These are phyloP conservation scores for Chrysoporthe cubensis DNA, from an alignment of 2,329 filamentous ascomycete species.

Conservation along the genomic window DNA sequence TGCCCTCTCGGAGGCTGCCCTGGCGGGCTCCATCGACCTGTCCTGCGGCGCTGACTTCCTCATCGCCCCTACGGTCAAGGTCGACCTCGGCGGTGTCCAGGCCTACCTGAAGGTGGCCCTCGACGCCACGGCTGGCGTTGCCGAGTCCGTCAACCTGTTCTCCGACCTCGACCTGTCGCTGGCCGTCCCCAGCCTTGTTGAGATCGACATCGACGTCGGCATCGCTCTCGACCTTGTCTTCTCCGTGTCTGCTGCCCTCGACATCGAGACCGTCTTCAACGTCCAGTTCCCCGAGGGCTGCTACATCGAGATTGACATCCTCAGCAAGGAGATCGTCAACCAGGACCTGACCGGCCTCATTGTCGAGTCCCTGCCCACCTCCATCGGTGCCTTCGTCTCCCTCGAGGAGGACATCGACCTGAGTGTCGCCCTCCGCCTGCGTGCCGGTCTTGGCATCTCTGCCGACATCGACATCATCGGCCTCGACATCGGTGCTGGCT, in stretches of 20 bases:
- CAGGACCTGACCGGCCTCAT: slow-evolving; percentile 33
- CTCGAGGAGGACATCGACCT: slow-evolving; percentile 34
- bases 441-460: slow-evolving; percentile 33
- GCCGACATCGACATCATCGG: slow-evolving; percentile 34
- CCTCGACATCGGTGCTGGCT: slow-evolving; percentile 34
- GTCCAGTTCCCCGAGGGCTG: slow-evolving; percentile 34
- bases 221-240: slow-evolving; percentile 38
- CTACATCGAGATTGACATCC: slow-evolving; percentile 36
- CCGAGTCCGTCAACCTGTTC: slow-evolving; percentile 27
- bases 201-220: slow-evolving; percentile 33
- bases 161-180: slow-evolving; percentile 22
- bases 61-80: slow-evolving; percentile 49
- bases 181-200: slow-evolving; percentile 33
- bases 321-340: slow-evolving; percentile 33
- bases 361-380: slow-evolving; percentile 33
- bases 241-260: slow-evolving; percentile 34
- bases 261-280: slow-evolving; percentile 35
- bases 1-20: slow-evolving; percentile 25
- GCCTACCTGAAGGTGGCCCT: slow-evolving; percentile 36
- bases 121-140: slow-evolving; percentile 33
- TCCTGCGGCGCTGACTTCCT: slow-evolving; percentile 22
- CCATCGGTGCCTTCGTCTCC: slow-evolving; percentile 33
- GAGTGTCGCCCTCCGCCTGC: slow-evolving; percentile 36
- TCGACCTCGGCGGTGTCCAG: slow-evolving; percentile 56
- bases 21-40: slow-evolving; percentile 28